These are phyloP conservation scores for Schwanniomyces etchellsii DNA, from an alignment of 1,139 yeast genomes.

Conservation along the genomic window DNA sequence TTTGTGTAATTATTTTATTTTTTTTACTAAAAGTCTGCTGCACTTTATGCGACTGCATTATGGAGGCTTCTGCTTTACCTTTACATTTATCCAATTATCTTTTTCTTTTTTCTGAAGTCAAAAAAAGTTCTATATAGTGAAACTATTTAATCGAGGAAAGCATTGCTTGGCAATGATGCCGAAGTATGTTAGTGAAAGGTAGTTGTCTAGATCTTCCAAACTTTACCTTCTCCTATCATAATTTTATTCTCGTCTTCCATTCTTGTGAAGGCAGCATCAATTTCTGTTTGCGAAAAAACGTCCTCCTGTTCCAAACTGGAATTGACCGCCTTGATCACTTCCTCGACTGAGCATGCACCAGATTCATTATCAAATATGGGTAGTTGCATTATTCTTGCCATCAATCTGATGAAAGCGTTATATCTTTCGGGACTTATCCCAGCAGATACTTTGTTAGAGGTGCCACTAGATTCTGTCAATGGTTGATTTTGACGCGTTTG, in stretches of 20 bases:
- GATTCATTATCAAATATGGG: constrained; percentile 41
- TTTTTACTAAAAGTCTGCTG: too few relatives aligned
- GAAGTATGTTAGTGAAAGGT: too few relatives aligned
- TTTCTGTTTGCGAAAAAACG: constrained; percentile 46
- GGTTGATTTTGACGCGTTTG: constrained; percentile 12
- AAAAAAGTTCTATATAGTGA: too few relatives aligned
- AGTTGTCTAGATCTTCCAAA: constrained; percentile 56
- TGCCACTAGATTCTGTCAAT: constrained; percentile 17
- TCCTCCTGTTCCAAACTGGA: constrained; percentile 58
- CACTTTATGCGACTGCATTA: too few relatives aligned
- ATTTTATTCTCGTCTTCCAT: constrained; percentile 55
- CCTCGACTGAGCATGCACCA: constrained; percentile 40
- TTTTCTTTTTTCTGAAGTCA: too few relatives aligned
- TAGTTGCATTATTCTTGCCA: constrained; percentile 44
- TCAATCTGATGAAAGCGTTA: constrained; percentile 34
- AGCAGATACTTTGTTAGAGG: constrained; percentile 12
- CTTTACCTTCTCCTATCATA: constrained; percentile 56
- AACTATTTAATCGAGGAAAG: too few relatives aligned
- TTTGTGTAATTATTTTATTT: too few relatives aligned
- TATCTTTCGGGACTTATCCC: constrained; percentile 47
- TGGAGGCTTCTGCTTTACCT: too few relatives aligned
- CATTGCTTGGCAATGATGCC: too few relatives aligned
- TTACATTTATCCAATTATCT: too few relatives aligned
- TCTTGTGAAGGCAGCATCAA: constrained; percentile 44
- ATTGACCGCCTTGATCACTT: constrained; percentile 42